Evolutionary conservation across 306 rosid species (phyloP).

Genomic region (Sicyos edulis): DNA sequence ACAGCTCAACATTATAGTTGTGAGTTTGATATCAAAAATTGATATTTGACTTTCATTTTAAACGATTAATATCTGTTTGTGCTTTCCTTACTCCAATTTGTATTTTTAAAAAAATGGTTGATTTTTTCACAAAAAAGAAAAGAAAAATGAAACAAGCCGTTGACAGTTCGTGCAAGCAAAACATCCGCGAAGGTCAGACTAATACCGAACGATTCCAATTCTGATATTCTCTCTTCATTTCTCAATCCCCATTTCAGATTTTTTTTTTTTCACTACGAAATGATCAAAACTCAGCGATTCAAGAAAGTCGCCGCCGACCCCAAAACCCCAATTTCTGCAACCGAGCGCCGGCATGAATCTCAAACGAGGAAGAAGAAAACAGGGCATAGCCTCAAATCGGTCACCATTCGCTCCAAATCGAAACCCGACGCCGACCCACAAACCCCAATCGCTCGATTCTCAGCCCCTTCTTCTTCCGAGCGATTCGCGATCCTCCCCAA

Average conservation of each 20-base stretch:
- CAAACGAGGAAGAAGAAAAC: constrained; percentile 13
- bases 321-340: constrained; percentile 21
- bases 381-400: constrained; percentile 26
- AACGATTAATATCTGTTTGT: too few species aligned
- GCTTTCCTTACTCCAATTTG: too few species aligned
- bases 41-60: too few species aligned
- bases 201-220: not conserved
- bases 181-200: not conserved
- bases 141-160: too few species aligned
- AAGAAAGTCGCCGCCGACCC: constrained; percentile 39
- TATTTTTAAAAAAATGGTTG: too few species aligned
- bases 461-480: constrained; percentile 12
- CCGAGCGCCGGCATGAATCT: constrained; percentile 17
- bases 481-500: constrained; percentile 40
- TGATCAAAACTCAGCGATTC: constrained; percentile 46
- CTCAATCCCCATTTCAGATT: constrained; percentile 13
- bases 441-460: constrained; percentile 16
- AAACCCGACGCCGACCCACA: constrained; percentile 19
- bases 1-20: too few species aligned
- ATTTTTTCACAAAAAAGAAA: too few species aligned
- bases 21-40: too few species aligned
- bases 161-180: too few species aligned
- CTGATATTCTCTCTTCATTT: not conserved
- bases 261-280: constrained; percentile 1
- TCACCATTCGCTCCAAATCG: constrained; percentile 23